Base-by-base conservation (phyloP, 1,139 yeast species). In the Wickerhamomyces sp. region DNA sequence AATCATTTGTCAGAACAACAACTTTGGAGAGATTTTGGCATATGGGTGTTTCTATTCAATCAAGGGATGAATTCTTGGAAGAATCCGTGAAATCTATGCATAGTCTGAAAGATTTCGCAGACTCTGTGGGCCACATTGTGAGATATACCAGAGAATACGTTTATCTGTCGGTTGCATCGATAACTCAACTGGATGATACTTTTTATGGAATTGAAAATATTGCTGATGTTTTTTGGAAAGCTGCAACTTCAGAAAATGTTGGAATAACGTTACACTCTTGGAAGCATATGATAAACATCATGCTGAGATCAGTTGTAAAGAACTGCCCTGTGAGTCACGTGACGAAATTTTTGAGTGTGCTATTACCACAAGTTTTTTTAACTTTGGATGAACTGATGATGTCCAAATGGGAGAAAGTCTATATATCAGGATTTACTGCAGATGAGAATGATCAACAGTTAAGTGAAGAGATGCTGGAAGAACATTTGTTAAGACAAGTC, bases 401-500 rank as follows among this genome's bases (percentile, higher is more conserved):
- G 15, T 64, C 64, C 26, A 80, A 74, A 56, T 91, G 99, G 99
- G 78, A 72, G 19, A 70, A 73, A 42, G 84, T 80, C 10, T 75
- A 79, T 54, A 66, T 69, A 46, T 70, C 71, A 40, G 95, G 95
- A n/a, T 62, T 82, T 36, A 83, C 78, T 51, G 63, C 80, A 35
- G 60, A 57, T 28, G 58, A 56, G 27, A 51, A 58, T 26, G 94
- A 86, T 49, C 93, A 82, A 39, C 81, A 87, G 14, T 68, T 93
- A 49, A 81, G 93, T n/a, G 96, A 89, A 53, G 98, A 91, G 56
- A 91, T 91, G 94, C 83, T 91, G 85, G 97, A 91, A 49, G 98
- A 91, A 56, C 96, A 91, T 57, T 72, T 91, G 69, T 66, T 91
- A 44, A 69, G 98, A 44, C 97, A 91, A 58, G 70, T 91, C 36